Conservation (phyloP, 1,284 basidiomycete genomes). For the Austroboletus rostrupii region DNA sequence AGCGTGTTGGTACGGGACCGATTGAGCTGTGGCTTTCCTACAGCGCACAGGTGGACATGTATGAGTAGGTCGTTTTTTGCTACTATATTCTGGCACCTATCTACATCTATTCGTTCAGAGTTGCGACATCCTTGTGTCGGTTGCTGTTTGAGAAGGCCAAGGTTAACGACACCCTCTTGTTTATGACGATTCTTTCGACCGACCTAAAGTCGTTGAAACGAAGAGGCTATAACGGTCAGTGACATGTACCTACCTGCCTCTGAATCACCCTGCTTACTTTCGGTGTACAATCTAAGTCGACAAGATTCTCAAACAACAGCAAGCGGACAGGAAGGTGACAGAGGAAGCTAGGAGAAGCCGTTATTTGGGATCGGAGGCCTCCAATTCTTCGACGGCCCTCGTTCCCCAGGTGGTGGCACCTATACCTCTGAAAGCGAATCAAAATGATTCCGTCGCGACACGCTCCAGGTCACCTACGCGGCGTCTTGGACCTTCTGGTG, state of each 20-base stretch:
- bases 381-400: slow-evolving; percentile 5
- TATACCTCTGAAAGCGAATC: slow-evolving; percentile 7
- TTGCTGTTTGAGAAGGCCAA: slow-evolving; percentile 72
- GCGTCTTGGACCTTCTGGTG: slow-evolving; percentile 20
- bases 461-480: slow-evolving; percentile 24
- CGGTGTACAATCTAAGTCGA: slow-evolving; percentile 58
- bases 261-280: background rate
- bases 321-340: slow-evolving; percentile 64
- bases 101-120: slow-evolving; percentile 38
- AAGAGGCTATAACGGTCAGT: slow-evolving; percentile 78
- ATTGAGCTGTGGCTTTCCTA: slow-evolving; percentile 77
- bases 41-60: slow-evolving; percentile 81
- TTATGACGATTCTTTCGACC: slow-evolving; percentile 92
- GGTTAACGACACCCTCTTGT: slow-evolving; percentile 79
- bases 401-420: slow-evolving; percentile 14
- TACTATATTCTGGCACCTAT: background rate
- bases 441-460: background rate
- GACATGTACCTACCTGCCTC: background rate
- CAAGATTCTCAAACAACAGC: slow-evolving; percentile 84
- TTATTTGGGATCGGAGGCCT: slow-evolving; percentile 17
- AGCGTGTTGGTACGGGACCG: slow-evolving; percentile 51
- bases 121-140: slow-evolving; percentile 77
- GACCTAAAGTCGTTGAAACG: slow-evolving; percentile 81
- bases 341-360: slow-evolving; percentile 42
- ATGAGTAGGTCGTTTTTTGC: slow-evolving; percentile 64